Conservation (phyloP, 2,329 filamentous ascomycete genomes). For the Aschersonia sp. region DNA sequence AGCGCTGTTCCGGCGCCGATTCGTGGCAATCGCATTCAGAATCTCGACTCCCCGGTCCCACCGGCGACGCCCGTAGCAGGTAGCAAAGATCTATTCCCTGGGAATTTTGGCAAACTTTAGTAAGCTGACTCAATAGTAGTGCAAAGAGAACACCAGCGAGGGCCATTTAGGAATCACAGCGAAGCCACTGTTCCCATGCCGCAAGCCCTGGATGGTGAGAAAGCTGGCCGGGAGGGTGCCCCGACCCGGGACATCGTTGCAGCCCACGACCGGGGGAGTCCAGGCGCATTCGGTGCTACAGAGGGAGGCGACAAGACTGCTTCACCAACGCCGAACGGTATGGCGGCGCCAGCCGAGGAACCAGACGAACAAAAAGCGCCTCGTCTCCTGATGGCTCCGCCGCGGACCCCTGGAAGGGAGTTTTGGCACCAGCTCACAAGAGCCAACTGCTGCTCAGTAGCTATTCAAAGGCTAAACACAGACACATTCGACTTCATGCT, state of each 20-base stretch:
- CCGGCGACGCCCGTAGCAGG: slow-evolving; percentile 34
- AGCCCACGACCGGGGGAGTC: not conserved
- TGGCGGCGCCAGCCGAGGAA: not conserved
- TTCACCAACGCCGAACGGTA: not conserved
- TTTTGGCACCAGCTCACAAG: slow-evolving; percentile 19
- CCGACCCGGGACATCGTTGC: not conserved
- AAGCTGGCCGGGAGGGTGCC: not conserved
- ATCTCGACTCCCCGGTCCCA: slow-evolving; percentile 36
- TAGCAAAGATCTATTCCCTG: slow-evolving; percentile 8
- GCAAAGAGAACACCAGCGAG: not conserved
- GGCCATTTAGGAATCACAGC: too few species aligned
- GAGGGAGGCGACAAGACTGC: not conserved
- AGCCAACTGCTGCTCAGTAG: slow-evolving; percentile 16
- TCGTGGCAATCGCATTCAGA: slow-evolving; percentile 34
- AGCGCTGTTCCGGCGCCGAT: slow-evolving; percentile 24
- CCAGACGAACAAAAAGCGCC: slow-evolving; percentile 1
- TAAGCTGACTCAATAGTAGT: not conserved
- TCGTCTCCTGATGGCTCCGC: slow-evolving; percentile 33
- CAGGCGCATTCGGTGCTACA: not conserved
- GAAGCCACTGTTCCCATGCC: not conserved
- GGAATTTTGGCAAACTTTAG: not conserved
- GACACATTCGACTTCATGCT: slow-evolving; percentile 17
- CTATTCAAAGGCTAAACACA: slow-evolving; percentile 13
- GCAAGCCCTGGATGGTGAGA: not conserved
- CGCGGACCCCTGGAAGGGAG: slow-evolving; percentile 19